Percentiles rank a stretch among this genome's conserved stretches.
Evolutionary conservation across 2,329 filamentous ascomycete species (phyloP).

Genomic region (Hymenoscyphus occultus): DNA sequence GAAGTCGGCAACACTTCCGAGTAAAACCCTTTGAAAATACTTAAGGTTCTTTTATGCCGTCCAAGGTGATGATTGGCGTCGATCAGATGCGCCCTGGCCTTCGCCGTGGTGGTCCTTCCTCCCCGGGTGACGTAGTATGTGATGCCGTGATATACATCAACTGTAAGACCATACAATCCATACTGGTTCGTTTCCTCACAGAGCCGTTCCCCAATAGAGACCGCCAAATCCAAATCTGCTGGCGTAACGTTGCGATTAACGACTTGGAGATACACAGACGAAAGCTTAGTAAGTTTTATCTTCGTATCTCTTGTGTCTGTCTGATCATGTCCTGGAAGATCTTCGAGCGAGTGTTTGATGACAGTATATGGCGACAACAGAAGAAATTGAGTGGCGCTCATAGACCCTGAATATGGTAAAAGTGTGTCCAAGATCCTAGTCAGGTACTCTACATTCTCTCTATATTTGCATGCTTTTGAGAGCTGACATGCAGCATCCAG

Average conservation of each 20-base stretch:
- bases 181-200: constrained; percentile 24
- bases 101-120: not conserved
- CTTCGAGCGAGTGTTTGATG: constrained; percentile 21
- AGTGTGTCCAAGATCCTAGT: constrained; percentile 27
- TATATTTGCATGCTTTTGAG: constrained; percentile 18
- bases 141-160: constrained; percentile 21
- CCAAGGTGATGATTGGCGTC: constrained; percentile 24
- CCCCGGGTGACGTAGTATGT: not conserved
- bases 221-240: constrained; percentile 8
- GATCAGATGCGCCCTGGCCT: constrained; percentile 23
- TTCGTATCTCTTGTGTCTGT: not conserved
- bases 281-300: constrained; percentile 24
- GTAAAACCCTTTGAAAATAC: constrained; percentile 25
- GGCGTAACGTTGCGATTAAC: constrained; percentile 19
- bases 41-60: constrained; percentile 21
- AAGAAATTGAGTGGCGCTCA: constrained; percentile 25
- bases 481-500: constrained; percentile 23
- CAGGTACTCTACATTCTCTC: constrained; percentile 16
- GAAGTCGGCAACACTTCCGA: constrained; percentile 19
- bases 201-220: constrained; percentile 23
- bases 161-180: constrained; percentile 25
- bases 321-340: not conserved
- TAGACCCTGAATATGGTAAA: constrained; percentile 16
- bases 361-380: constrained; percentile 23
- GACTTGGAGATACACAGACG: constrained; percentile 30